Conservation (phyloP, 2,329 filamentous ascomycete genomes). For the Exophiala dermatitidis region DNA sequence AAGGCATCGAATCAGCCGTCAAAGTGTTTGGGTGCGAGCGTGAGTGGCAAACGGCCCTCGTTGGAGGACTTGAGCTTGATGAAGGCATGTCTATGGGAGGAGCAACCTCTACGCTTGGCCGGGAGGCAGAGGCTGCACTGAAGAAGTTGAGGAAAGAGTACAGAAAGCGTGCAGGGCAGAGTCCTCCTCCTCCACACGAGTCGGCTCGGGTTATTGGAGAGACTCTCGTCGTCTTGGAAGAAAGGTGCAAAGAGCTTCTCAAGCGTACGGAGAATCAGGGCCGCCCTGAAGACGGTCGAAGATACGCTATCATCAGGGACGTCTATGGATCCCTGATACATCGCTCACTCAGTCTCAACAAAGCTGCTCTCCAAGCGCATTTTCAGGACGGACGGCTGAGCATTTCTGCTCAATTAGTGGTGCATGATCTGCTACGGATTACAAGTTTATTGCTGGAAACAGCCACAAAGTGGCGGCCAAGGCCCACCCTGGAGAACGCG, state of each 20-base stretch:
- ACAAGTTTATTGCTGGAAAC: constrained; percentile 1
- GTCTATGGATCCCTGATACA: constrained; percentile 23
- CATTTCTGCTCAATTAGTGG: constrained; percentile 5
- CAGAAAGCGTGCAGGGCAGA: not conserved
- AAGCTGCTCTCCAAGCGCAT: constrained; percentile 10
- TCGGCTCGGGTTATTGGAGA: not conserved
- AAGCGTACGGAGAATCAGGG: not conserved
- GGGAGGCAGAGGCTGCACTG: constrained; percentile 9
- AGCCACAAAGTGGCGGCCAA: constrained; percentile 12
- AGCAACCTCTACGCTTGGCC: constrained; percentile 10
- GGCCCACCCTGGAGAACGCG: constrained; percentile 7
- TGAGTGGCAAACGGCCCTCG: constrained; percentile 25
- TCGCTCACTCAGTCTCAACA: constrained; percentile 12
- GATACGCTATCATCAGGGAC: constrained; percentile 13
- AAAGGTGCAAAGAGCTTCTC: constrained; percentile 8
- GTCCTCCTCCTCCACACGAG: not conserved
- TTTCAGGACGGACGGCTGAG: constrained; percentile 8
- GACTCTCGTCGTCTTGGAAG: not conserved
- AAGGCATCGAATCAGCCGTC: constrained; percentile 24
- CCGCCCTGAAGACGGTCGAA: not conserved
- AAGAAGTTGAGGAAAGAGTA: constrained; percentile 4
- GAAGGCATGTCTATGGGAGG: not conserved
- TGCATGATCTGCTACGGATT: constrained; percentile 11
- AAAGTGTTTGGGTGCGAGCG: constrained; percentile 22
- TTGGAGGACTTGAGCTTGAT: constrained; percentile 13